These are phyloP conservation scores for Botrytis porri DNA, from an alignment of 2,329 filamentous ascomycete genomes.

Conservation along the genomic window DNA sequence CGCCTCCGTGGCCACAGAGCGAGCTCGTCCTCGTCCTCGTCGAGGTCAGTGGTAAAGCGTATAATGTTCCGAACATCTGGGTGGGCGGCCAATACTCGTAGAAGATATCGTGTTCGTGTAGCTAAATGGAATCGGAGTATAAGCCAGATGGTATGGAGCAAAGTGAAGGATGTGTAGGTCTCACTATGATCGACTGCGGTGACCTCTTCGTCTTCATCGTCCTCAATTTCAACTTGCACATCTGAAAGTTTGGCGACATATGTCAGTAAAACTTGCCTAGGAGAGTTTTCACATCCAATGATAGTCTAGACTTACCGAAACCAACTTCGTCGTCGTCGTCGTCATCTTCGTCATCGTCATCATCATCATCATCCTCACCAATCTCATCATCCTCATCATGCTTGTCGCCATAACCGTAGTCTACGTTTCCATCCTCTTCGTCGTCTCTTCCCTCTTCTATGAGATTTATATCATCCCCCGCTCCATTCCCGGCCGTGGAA, in stretches of 20 bases:
- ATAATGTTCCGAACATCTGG: slow-evolving; percentile 18
- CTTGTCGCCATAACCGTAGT: neutral
- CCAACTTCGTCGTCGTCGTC: neutral
- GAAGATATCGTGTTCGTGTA: slow-evolving; percentile 26
- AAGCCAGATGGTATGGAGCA: slow-evolving; percentile 31
- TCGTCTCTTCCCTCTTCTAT: neutral
- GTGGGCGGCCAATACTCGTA: slow-evolving; percentile 27
- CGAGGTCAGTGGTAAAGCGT: slow-evolving; percentile 25
- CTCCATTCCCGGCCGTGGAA: neutral
- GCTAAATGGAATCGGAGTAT: slow-evolving; percentile 33
- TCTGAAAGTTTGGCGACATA: neutral
- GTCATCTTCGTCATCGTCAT: neutral
- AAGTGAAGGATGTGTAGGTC: slow-evolving; percentile 34
- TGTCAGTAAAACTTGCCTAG: neutral
- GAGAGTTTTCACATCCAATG: too few species aligned
- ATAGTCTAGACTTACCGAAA: slow-evolving; percentile 5
- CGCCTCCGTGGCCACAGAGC: slow-evolving; percentile 48
- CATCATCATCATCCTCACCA: neutral
- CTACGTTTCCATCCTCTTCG: neutral
- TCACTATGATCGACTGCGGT: slow-evolving; percentile 37
- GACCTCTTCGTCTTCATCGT: slow-evolving; percentile 38
- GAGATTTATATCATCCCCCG: neutral
- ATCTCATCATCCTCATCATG: neutral
- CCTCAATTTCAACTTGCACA: slow-evolving; percentile 7
- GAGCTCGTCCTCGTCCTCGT: slow-evolving; percentile 23